Conservation (phyloP, 169 alveolate species). For the Plasmodium falciparum region DNA sequence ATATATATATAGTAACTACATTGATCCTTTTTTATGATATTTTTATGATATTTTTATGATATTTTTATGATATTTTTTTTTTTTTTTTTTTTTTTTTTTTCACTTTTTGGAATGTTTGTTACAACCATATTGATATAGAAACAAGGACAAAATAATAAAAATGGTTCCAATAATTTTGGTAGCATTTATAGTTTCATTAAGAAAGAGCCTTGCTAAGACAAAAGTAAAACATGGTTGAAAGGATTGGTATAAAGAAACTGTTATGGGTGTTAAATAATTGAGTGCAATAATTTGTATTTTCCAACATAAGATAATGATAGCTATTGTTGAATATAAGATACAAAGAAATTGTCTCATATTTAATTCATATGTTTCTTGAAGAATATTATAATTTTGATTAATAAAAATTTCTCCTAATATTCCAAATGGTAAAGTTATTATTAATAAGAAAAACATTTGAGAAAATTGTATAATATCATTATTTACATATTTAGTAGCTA, state of each 20-base stretch:
- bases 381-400: conserved; percentile 34
- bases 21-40: no score
- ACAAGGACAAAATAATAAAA: conserved; percentile 70
- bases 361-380: conserved; percentile 25
- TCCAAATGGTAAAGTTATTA: conserved; percentile 72
- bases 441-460: conserved; percentile 62
- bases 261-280: conserved; percentile 75
- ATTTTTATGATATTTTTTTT: no score
- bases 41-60: no score
- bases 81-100: neutral
- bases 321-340: conserved; percentile 76
- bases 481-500: conserved; percentile 75
- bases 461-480: conserved; percentile 70
- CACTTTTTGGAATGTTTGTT: conserved; percentile 1
- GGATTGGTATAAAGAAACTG: conserved; percentile 79
- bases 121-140: conserved; percentile 62
- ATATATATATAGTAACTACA: neutral
- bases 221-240: conserved; percentile 80
- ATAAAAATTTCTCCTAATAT: conserved; percentile 75
- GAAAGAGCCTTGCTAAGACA: conserved; percentile 73
- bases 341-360: conserved; percentile 40
- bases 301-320: conserved; percentile 76
- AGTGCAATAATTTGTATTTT: conserved; percentile 78
- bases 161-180: conserved; percentile 75
- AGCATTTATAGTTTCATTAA: conserved; percentile 74